Conservation (phyloP, 345 rosid species). For the Camelina hispida region DNA sequence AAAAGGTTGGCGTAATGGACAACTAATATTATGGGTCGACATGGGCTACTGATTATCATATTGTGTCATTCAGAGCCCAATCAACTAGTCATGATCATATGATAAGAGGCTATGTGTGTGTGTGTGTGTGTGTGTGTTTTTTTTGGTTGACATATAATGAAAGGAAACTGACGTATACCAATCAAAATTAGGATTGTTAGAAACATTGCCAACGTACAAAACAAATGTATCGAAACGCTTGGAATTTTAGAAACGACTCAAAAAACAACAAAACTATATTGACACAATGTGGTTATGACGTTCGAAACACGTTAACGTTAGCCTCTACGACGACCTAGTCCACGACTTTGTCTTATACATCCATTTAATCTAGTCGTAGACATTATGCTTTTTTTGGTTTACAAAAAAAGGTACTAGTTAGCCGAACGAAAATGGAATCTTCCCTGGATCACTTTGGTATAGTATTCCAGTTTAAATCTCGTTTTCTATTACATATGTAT, state of each 20-base stretch:
- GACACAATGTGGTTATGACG: background rate
- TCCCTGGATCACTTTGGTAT: background rate
- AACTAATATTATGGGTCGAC: background rate
- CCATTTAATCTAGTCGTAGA: background rate
- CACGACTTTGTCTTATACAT: slow-evolving; percentile 29
- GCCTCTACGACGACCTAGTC: slow-evolving; percentile 29
- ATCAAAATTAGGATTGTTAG: slow-evolving; percentile 15
- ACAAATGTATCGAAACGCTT: background rate
- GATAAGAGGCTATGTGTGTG: background rate
- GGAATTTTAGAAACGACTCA: background rate
- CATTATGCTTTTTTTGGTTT: slow-evolving; percentile 17
- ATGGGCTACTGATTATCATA: background rate
- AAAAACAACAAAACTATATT: background rate
- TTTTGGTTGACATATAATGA: background rate
- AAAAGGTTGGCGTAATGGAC: background rate
- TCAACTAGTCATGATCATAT: background rate
- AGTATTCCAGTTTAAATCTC: background rate
- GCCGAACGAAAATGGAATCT: slow-evolving; percentile 2
- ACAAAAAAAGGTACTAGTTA: background rate
- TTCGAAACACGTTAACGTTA: slow-evolving; percentile 32
- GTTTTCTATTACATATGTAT: too few relatives aligned
- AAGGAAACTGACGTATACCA: slow-evolving; percentile 18
- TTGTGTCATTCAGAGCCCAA: slow-evolving; percentile 10
- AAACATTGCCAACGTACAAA: slow-evolving; percentile 29
- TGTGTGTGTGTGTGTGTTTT: background rate